phyloP scores from a whole-genome alignment of 2,329 filamentous ascomycete genomes.

The Lecanicillium sp. region DNA sequence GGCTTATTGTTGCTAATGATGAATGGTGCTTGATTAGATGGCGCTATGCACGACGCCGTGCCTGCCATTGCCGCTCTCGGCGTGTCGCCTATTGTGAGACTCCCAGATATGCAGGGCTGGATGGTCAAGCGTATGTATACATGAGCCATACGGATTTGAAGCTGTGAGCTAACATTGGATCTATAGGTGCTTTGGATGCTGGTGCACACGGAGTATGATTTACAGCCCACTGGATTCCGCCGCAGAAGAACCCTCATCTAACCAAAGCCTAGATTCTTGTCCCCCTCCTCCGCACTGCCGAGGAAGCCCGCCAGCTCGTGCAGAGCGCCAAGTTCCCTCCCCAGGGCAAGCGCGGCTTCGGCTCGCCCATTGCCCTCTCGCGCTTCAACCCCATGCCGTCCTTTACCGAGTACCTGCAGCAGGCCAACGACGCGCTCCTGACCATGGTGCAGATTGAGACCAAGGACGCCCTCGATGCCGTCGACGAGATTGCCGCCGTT shows the following conservation, averaged over 20 bases:
- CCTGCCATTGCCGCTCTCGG: conserved; percentile 45
- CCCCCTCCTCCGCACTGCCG: conserved; percentile 33
- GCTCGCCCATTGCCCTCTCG: conserved; percentile 37
- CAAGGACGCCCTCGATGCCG: conserved; percentile 48
- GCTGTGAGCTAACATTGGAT: not conserved
- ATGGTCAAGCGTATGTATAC: conserved; percentile 42
- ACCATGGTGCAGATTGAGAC: conserved; percentile 65
- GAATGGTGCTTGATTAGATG: conserved; percentile 29
- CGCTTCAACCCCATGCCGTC: conserved; percentile 35
- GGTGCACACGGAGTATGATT: conserved; percentile 48
- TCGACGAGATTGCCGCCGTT: conserved; percentile 55
- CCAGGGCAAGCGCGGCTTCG: conserved; percentile 38
- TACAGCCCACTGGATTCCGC: too few species aligned
- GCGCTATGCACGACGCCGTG: conserved; percentile 45
- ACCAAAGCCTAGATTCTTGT: conserved; percentile 31
- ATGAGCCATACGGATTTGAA: too few species aligned
- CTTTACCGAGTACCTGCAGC: conserved; percentile 40
- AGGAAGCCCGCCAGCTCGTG: conserved; percentile 37
- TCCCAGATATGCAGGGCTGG: conserved; percentile 46
- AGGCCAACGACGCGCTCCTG: conserved; percentile 44
- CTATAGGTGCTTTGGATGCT: conserved; percentile 15
- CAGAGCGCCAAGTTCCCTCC: conserved; percentile 43
- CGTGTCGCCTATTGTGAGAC: conserved; percentile 46
- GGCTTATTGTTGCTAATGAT: conserved; percentile 2
- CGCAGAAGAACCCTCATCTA: too few species aligned